Evolutionary conservation across 2,329 filamentous ascomycete species (phyloP).

Genomic region (Beauveria medogensis): DNA sequence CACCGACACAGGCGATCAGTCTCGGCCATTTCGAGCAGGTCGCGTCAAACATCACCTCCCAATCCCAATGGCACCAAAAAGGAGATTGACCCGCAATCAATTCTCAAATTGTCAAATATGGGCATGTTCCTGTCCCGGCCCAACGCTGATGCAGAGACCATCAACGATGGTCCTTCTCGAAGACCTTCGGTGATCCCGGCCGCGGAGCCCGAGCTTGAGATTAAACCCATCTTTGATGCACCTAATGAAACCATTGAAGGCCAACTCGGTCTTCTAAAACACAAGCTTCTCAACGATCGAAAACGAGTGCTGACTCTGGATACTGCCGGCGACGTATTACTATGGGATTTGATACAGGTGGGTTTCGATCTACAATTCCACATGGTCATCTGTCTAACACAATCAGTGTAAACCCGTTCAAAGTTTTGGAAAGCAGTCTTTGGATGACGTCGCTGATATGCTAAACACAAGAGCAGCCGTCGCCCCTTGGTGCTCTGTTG

Average conservation of each 20-base stretch:
- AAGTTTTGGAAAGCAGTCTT: conserved; percentile 87
- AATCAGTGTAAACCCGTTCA: conserved; percentile 72
- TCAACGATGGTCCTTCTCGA: conserved; percentile 39
- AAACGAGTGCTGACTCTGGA: conserved; percentile 84
- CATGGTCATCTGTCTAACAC: background rate
- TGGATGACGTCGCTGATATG: conserved; percentile 83
- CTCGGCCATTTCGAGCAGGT: conserved; percentile 34
- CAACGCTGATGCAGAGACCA: conserved; percentile 45
- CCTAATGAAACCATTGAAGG: conserved; percentile 84
- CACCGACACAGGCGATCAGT: conserved; percentile 41
- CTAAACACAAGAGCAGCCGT: conserved; percentile 85
- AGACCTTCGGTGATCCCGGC: conserved; percentile 24
- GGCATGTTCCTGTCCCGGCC: conserved; percentile 61
- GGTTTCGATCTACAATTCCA: too few relatives aligned
- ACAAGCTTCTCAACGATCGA: conserved; percentile 83
- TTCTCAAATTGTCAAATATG: conserved; percentile 78
- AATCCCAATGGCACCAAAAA: conserved; percentile 34
- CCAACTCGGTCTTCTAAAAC: conserved; percentile 90
- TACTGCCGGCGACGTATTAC: conserved; percentile 84
- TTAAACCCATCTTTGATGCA: conserved; percentile 56
- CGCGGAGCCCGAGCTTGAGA: conserved; percentile 23
- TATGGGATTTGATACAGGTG: conserved; percentile 91
- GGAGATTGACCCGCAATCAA: conserved; percentile 67
- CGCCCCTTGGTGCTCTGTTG: conserved; percentile 92
- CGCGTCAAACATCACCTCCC: conserved; percentile 25